Conservation (phyloP, 2,329 filamentous ascomycete species). For the Aspergillus uvarum region DNA sequence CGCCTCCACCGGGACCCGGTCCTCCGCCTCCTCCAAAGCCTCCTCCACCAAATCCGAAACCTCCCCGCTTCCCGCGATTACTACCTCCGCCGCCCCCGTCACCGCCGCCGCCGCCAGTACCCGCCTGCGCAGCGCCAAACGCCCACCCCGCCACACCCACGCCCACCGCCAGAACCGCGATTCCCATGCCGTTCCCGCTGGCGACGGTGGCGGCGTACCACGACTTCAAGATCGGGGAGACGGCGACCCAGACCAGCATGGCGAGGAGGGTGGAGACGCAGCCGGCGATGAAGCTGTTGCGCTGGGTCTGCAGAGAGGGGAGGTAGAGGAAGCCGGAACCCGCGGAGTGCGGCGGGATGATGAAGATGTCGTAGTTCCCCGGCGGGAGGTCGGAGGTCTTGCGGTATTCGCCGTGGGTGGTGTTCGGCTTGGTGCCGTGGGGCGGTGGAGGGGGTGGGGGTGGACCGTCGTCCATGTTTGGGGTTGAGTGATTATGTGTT, state of each 20-base stretch:
- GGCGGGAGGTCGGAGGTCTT: conserved; percentile 65
- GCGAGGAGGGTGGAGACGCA: conserved; percentile 73
- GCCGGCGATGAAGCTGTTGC: conserved; percentile 88
- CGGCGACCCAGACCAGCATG: conserved; percentile 69
- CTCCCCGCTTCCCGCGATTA: conserved; percentile 21
- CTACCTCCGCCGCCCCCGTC: neutral
- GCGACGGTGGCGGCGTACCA: conserved; percentile 73
- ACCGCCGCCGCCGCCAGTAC: neutral
- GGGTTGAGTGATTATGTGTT: neutral
- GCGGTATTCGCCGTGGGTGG: conserved; percentile 53
- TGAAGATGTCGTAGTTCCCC: conserved; percentile 95
- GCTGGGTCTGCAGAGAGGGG: conserved; percentile 80
- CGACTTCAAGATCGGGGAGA: conserved; percentile 69
- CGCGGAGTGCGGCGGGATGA: conserved; percentile 87
- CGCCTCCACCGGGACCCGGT: conserved; percentile 10
- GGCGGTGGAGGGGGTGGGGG: conserved; percentile 77
- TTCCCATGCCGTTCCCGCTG: conserved; percentile 70
- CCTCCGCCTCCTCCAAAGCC: conserved; percentile 1
- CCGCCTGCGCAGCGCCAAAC: conserved; percentile 63
- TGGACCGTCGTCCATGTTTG: conserved; percentile 35
- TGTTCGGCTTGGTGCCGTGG: conserved; percentile 75
- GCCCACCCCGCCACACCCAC: conserved; percentile 80
- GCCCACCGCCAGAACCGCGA: conserved; percentile 68
- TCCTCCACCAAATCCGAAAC: conserved; percentile 17
- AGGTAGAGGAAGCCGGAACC: conserved; percentile 90